These are phyloP conservation scores for Monosporozyma aerobia DNA, from an alignment of 805 yeast species.

Conservation along the genomic window DNA sequence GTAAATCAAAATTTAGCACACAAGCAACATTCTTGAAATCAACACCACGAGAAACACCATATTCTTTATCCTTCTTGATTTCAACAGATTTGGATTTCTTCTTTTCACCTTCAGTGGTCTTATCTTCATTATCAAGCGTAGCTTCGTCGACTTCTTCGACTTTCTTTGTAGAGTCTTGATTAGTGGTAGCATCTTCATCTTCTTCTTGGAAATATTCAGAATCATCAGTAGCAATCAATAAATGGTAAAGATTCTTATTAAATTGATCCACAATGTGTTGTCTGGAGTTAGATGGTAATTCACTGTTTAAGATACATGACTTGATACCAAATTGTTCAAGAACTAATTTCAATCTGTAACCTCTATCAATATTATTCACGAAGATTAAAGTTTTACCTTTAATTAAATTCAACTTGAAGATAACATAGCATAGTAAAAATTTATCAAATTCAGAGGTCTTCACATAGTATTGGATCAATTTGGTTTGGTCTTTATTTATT, in stretches of 20 bases:
- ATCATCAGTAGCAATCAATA: slow-evolving; percentile 93
- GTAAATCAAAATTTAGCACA: slow-evolving; percentile 90
- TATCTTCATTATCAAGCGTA: slow-evolving; percentile 10
- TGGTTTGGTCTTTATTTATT: slow-evolving; percentile 40
- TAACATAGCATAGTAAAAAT: slow-evolving; percentile 81
- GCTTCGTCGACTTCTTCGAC: slow-evolving; percentile 10
- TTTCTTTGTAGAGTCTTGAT: slow-evolving; percentile 6
- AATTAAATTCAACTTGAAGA: slow-evolving; percentile 77
- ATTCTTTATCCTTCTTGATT: slow-evolving; percentile 55
- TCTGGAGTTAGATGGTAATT: slow-evolving; percentile 85
- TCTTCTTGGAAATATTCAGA: slow-evolving; percentile 49
- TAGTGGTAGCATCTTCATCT: slow-evolving; percentile 26
- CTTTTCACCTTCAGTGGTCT: slow-evolving; percentile 7
- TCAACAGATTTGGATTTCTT: slow-evolving; percentile 21
- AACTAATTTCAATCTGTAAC: slow-evolving; percentile 82
- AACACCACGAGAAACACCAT: slow-evolving; percentile 93
- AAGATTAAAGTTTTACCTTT: slow-evolving; percentile 86
- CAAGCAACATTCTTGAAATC: slow-evolving; percentile 95
- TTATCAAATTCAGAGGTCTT: slow-evolving; percentile 85
- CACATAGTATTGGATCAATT: slow-evolving; percentile 77
- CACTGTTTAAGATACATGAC: slow-evolving; percentile 82
- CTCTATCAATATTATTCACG: slow-evolving; percentile 91
- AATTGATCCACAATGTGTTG: slow-evolving; percentile 92
- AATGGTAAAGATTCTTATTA: slow-evolving; percentile 77
- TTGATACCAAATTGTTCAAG: slow-evolving; percentile 91